phyloP scores from a whole-genome alignment of 768 basidiomycete genomes.

The Epithele typhae region DNA sequence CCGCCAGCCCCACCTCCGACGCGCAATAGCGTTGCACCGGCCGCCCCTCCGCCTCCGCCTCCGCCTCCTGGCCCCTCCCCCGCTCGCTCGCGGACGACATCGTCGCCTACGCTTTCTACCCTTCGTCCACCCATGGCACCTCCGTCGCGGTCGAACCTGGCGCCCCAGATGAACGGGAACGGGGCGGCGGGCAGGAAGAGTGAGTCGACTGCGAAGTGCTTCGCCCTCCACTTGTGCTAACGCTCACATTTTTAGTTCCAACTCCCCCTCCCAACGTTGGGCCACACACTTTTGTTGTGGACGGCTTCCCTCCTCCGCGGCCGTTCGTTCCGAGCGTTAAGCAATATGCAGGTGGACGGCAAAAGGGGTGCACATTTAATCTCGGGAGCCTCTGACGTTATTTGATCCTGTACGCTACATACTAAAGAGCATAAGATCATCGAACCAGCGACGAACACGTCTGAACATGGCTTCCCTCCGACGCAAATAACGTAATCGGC shows the following conservation, averaged over 20 bases:
- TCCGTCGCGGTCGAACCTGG: slow-evolving; percentile 13
- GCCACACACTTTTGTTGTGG: slow-evolving; percentile 68
- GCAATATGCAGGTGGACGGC: slow-evolving; percentile 62
- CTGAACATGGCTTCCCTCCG: no score
- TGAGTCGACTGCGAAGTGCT: slow-evolving; percentile 11
- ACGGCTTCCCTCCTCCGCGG: slow-evolving; percentile 75
- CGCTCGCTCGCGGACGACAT: slow-evolving; percentile 10
- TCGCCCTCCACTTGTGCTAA: slow-evolving; percentile 4
- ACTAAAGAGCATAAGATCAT: no score
- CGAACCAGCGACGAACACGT: no score
- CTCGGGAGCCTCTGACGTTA: slow-evolving; percentile 29
- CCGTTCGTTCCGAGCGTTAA: slow-evolving; percentile 47
- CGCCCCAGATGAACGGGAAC: slow-evolving; percentile 15
- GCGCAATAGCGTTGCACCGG: slow-evolving; percentile 4
- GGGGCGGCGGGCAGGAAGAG: slow-evolving; percentile 20
- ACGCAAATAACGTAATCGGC: no score
- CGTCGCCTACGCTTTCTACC: slow-evolving; percentile 5
- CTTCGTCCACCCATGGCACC: slow-evolving; percentile 8
- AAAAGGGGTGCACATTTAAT: slow-evolving; percentile 72
- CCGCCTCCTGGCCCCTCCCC: slow-evolving; percentile 18
- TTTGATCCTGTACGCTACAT: no score
- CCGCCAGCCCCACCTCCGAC: slow-evolving; percentile 1
- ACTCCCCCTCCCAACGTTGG: slow-evolving; percentile 62
- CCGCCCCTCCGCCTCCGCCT: slow-evolving; percentile 8
- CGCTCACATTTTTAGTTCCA: slow-evolving; percentile 35